Conservation (phyloP, 2,329 filamentous ascomycete genomes). For the Fulvia fulva region DNA sequence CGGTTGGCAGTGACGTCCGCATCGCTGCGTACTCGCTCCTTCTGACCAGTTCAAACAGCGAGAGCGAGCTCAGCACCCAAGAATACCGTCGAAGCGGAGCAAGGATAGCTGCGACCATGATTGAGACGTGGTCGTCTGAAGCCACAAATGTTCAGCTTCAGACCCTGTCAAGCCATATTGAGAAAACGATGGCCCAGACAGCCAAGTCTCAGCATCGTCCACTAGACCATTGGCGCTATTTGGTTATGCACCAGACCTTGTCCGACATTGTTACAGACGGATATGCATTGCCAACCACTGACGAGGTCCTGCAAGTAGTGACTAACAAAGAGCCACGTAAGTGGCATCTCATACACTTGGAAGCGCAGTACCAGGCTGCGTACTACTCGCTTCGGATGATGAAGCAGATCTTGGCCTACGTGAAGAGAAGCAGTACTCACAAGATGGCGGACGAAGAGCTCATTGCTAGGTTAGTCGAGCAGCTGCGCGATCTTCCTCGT, state of each 20-base stretch:
- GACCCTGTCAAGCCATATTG: conserved; percentile 1
- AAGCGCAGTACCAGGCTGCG: conserved; percentile 39
- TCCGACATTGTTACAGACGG: conserved; percentile 10
- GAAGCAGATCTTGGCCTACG: conserved; percentile 32
- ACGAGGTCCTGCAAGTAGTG: conserved; percentile 25
- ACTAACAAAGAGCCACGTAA: conserved; percentile 32
- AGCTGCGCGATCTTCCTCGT: conserved; percentile 17
- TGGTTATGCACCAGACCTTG: conserved; percentile 20
- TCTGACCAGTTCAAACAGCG: conserved; percentile 5
- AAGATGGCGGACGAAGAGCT: conserved; percentile 57
- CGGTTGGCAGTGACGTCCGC: conserved; percentile 35
- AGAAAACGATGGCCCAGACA: conserved; percentile 3
- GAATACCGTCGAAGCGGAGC: conserved; percentile 39
- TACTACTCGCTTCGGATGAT: conserved; percentile 44
- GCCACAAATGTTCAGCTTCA: not conserved
- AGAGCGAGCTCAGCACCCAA: conserved; percentile 24
- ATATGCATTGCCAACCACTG: conserved; percentile 15
- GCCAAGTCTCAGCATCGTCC: not conserved
- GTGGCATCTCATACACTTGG: conserved; percentile 40
- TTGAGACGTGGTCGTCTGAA: conserved; percentile 5
- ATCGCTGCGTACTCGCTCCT: conserved; percentile 39
- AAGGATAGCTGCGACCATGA: conserved; percentile 17
- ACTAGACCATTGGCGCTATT: conserved; percentile 19
- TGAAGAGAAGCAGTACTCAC: conserved; percentile 48
- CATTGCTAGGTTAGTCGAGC: conserved; percentile 33